phyloP scores from a whole-genome alignment of 2,329 filamentous ascomycete genomes.

The Helotiales sp. region DNA sequence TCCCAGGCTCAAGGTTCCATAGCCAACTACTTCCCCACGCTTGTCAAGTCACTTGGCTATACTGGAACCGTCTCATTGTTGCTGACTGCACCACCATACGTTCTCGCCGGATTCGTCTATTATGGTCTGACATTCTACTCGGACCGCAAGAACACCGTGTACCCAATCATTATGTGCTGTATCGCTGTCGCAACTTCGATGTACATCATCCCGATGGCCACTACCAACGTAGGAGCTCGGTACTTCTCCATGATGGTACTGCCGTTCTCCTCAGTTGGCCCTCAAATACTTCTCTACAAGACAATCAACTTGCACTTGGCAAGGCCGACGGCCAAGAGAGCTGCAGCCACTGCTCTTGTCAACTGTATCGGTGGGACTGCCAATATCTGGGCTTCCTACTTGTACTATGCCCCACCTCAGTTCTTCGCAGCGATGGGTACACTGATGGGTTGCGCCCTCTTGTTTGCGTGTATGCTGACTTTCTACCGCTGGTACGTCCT shows the following conservation, averaged over 20 bases:
- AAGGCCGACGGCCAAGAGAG: constrained; percentile 49
- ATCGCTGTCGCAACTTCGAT: constrained; percentile 44
- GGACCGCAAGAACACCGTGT: constrained; percentile 46
- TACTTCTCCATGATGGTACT: constrained; percentile 52
- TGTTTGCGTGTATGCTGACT: constrained; percentile 45
- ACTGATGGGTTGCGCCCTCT: constrained; percentile 44
- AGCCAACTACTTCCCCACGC: constrained; percentile 46
- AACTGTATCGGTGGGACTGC: constrained; percentile 46
- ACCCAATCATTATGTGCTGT: constrained; percentile 45
- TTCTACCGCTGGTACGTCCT: constrained; percentile 47
- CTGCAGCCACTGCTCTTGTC: constrained; percentile 48
- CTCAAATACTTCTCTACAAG: constrained; percentile 49
- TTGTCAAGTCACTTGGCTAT: constrained; percentile 44
- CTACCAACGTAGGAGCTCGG: constrained; percentile 46
- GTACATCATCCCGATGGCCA: constrained; percentile 48
- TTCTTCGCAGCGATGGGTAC: constrained; percentile 50
- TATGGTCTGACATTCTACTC: constrained; percentile 46
- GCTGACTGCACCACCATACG: constrained; percentile 53
- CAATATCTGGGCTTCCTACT: constrained; percentile 46
- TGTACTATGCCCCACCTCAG: constrained; percentile 46
- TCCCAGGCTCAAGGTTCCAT: constrained; percentile 47
- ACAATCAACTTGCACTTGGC: constrained; percentile 50
- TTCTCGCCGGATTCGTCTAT: constrained; percentile 47
- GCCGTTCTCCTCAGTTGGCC: constrained; percentile 47
- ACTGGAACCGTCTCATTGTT: constrained; percentile 49